Evolutionary conservation across 352 stramenopile species (phyloP), one percentile per base, ranked within the genome.

Genomic region (Pythium periplocum): DNA sequence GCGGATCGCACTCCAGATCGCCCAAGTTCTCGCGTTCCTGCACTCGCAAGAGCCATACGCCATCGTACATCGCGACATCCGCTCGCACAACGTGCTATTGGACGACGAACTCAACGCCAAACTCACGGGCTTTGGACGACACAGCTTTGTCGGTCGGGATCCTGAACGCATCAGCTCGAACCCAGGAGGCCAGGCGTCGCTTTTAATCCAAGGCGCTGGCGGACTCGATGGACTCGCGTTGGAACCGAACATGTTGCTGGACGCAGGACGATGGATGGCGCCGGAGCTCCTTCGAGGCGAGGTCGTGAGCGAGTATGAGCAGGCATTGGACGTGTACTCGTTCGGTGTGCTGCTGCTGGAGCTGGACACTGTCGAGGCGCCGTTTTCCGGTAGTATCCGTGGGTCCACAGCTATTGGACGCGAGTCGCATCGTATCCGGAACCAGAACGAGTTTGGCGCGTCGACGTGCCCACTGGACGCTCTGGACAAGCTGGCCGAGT

Each of bases 81-180:
- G 53, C 30, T 66, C 59, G 37, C 53, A 53, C 7, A 61, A 66
- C 45, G 59, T 66, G 35, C 33, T 66, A 37, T 26, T 66, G 52
- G 48, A 66, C 43, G 59, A 61, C 43, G 42, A 52, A 8, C 57
- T 38, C 47, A 53, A 52, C 26, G 48, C 53, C 59, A 66, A 66
- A 48, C 47, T 66, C 34, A 57, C 46, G 2, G 59, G 53, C 11
- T 61, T 66, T 45, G 59, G 59, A 9, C 57, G 57, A 4, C 57
- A 64, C 51, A 39, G 53, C 33, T 58, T 59, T 50, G 45, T 64
- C 26, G 38, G 12, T 42, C 38, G 7, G 38, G 38, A 42, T 42
- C 38, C 7, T 42, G 38, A 8, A 8, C 38, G 7, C 38, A 12
- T 12, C 38, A 12, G 38, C 7, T 42, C 38, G 38, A 8, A 12